Evolutionary conservation across 208 protist species (phyloP).

Genomic region (Acanthamoeba culbertsoni): DNA sequence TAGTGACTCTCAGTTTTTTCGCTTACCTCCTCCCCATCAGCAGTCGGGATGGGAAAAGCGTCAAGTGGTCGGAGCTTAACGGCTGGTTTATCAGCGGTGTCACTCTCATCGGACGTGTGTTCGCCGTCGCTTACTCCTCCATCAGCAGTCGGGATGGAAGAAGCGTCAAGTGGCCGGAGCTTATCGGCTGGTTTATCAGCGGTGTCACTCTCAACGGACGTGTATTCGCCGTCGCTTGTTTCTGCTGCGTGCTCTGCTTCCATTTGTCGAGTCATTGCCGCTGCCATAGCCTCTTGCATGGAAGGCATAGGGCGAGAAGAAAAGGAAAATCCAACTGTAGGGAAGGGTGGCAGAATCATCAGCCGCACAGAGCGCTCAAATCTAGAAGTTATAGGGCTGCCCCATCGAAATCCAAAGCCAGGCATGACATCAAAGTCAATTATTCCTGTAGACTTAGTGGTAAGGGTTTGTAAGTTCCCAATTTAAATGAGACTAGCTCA

Average conservation of each 20-base stretch:
- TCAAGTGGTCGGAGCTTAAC: constrained; percentile 2
- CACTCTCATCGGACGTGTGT: background rate
- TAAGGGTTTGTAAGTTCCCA: background rate
- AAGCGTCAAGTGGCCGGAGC: background rate
- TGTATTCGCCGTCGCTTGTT: background rate
- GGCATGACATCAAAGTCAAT: background rate
- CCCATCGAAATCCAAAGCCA: background rate
- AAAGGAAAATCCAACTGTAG: background rate
- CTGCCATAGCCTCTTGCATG: background rate
- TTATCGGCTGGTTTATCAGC: too few species aligned
- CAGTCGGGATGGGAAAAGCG: too few species aligned
- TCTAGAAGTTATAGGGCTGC: background rate
- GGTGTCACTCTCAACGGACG: background rate
- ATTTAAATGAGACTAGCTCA: background rate
- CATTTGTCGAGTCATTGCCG: background rate
- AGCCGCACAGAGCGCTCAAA: background rate
- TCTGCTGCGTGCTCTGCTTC: background rate
- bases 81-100: background rate
- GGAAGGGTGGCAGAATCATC: constrained; percentile 16
- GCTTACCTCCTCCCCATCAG: background rate
- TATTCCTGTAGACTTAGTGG: background rate
- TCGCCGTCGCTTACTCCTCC: background rate
- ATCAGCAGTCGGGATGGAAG: too few species aligned
- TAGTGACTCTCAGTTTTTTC: background rate
- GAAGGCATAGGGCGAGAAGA: constrained; percentile 26